Percentiles rank a stretch among this genome's conserved stretches.
Evolutionary conservation across 805 yeast species (phyloP).

Genomic region (Candida ortonii): DNA sequence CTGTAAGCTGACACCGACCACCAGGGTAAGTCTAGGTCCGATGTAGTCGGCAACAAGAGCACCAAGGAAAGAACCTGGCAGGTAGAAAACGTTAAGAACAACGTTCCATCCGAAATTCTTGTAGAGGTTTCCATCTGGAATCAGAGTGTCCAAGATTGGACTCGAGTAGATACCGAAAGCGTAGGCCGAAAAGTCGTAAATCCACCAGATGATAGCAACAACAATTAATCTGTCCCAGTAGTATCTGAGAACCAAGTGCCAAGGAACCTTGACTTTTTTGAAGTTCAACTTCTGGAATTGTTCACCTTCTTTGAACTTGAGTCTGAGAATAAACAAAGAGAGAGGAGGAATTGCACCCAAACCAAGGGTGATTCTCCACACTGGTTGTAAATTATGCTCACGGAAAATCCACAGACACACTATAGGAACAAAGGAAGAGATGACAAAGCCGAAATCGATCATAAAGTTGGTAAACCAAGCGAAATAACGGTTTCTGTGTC

Average conservation of each 20-base stretch:
- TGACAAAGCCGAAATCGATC: slow-evolving; percentile 86
- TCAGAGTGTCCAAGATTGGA: slow-evolving; percentile 56
- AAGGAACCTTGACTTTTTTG: slow-evolving; percentile 63
- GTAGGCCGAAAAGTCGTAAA: slow-evolving; percentile 84
- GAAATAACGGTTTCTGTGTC: slow-evolving; percentile 84
- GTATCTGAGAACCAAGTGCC: slow-evolving; percentile 64
- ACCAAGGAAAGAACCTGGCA: slow-evolving; percentile 89
- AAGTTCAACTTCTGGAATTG: slow-evolving; percentile 69
- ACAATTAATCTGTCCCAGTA: slow-evolving; percentile 78
- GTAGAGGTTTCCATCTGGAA: slow-evolving; percentile 61
- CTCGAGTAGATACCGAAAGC: slow-evolving; percentile 86
- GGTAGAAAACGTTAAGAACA: slow-evolving; percentile 79
- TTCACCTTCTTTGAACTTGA: slow-evolving; percentile 71
- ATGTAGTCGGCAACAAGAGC: slow-evolving; percentile 80
- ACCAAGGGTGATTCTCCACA: slow-evolving; percentile 91
- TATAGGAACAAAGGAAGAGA: slow-evolving; percentile 80
- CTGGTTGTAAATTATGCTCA: slow-evolving; percentile 64
- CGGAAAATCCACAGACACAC: slow-evolving; percentile 82
- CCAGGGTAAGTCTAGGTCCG: slow-evolving; percentile 85
- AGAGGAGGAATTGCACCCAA: slow-evolving; percentile 88
- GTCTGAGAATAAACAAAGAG: slow-evolving; percentile 71
- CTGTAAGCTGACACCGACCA: slow-evolving; percentile 66
- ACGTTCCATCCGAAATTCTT: slow-evolving; percentile 90
- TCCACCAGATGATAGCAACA: slow-evolving; percentile 82
- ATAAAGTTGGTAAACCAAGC: slow-evolving; percentile 83